Evolutionary conservation across 306 rosid species (phyloP), one percentile per base, ranked within the genome.

Genomic region (Ochetophila trinervis): DNA sequence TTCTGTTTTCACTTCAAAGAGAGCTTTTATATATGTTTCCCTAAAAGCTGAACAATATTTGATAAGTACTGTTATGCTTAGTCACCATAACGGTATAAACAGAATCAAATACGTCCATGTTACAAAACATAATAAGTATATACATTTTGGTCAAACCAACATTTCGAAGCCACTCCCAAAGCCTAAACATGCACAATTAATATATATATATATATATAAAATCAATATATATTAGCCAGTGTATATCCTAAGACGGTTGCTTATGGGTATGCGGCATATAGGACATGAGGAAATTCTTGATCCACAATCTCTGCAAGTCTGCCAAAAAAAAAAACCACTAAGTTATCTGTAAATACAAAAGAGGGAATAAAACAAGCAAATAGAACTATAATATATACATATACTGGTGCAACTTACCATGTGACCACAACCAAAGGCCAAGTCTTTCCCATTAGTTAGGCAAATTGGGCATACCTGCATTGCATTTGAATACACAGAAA

Each of bases 341-440:
- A 53, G n/a, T 17, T 37, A 50, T 21, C 17, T 7, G 65, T 73
- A 27, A 63, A 53, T 20, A 50, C 18, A 23, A 62, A 7, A 12
- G 16, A 50, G 21, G 17, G 17, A 6, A 5, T 2, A 1, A 16
- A 19, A n/a, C 5, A 6, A 19, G 4, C 32, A 4, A 27, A 27
- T 27, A 27, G 4, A 27, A 2, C 32, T 27, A 27, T 27, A 27
- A 27, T 27, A 27, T 17, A 50, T 16, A 50, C 19, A 16, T 2
- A 6, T n/a, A 24, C 57, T 40, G 58, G n/a, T 35, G 69, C 40
- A 62, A 62, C 89, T 80, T 73, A 91, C 96, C 98, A 87, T 76
- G 85, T 92, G 98, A 13, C 96, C 95, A 69, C 96, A 92, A 35
- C 80, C 83, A 66, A 92, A 92, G 5, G 98, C 98, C 76, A 83